phyloP scores from a whole-genome alignment of 2,329 filamentous ascomycete species.

The Pseudogymnoascus sp. region DNA sequence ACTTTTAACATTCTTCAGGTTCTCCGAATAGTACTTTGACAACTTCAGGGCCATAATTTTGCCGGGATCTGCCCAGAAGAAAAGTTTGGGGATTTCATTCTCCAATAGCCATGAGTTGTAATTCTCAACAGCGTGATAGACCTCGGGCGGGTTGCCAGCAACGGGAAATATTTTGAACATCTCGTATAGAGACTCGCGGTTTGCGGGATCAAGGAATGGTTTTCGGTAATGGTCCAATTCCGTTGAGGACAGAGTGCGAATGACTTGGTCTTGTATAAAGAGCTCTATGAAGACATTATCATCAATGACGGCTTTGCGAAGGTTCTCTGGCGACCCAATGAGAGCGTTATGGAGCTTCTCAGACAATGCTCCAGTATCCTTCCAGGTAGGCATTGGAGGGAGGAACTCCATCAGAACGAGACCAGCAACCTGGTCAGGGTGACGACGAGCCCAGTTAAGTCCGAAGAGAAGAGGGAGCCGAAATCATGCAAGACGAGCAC shows the following conservation, averaged over 20 bases:
- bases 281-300: conserved; percentile 1
- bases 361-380: neutral
- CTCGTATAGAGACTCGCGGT: neutral
- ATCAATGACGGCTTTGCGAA: neutral
- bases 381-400: neutral
- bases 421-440: neutral
- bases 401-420: conserved; percentile 8
- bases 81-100: neutral
- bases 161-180: neutral
- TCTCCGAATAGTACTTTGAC: neutral
- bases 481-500: neutral
- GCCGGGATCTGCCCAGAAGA: conserved; percentile 6
- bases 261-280: neutral
- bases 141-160: neutral
- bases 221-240: conserved; percentile 7
- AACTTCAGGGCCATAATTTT: neutral
- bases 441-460: neutral
- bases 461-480: neutral
- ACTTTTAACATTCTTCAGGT: conserved; percentile 8
- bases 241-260: neutral
- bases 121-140: neutral
- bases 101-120: neutral
- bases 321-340: neutral
- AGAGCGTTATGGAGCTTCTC: neutral
- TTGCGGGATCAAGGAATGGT: neutral